Evolutionary conservation across 2,329 filamentous ascomycete genomes (phyloP), one percentile per base, ranked within the genome.

Genomic region (Fusarium sp.): DNA sequence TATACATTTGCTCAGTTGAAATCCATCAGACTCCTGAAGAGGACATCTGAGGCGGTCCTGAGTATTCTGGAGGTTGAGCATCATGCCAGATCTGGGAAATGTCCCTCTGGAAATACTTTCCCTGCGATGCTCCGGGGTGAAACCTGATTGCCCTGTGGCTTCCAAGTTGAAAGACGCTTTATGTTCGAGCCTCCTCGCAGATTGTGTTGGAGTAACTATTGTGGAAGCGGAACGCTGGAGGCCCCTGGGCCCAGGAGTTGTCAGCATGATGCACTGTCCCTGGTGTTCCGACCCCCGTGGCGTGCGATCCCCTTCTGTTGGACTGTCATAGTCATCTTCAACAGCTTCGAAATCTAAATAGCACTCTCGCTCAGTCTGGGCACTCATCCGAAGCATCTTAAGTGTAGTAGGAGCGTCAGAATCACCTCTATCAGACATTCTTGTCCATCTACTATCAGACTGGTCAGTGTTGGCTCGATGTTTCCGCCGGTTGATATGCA

Each of bases 141-240:
- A 75, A 12, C 74, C 75, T 6, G 71, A 73, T 32, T 61, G 63
- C 17, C 60, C 71, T 12, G 23, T 45, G 8, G 66, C 58, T 35
- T 67, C 67, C 15, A 67, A 35, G 12, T 61, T 65, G 53, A 72
- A 73, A 18, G 71, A 68, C 40, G 52, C 50, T 23, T 65, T 56
- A 13, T 59, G 56, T 32, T 52, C 54, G n/a, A 71, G 54, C 20
- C 40, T 68, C 32, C 20, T 55, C 7, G 30, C n/a, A 46, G 69
- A 64, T 14, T 70, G 70, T 6, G 67, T 75, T 7, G 77, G 74
- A 3, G 73, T 78, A 11, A 74, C 53, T 14, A 66, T 52, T 5
- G 56, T 70, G 2, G 72, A 76, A 27, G 64, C 53, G 12, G 60
- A 64, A 18, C 61, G 64, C 38, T 49, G 75, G 53, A 74, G 50